Base-by-base conservation (phyloP, 1,139 yeast species). In the Protomyces inouyei region DNA sequence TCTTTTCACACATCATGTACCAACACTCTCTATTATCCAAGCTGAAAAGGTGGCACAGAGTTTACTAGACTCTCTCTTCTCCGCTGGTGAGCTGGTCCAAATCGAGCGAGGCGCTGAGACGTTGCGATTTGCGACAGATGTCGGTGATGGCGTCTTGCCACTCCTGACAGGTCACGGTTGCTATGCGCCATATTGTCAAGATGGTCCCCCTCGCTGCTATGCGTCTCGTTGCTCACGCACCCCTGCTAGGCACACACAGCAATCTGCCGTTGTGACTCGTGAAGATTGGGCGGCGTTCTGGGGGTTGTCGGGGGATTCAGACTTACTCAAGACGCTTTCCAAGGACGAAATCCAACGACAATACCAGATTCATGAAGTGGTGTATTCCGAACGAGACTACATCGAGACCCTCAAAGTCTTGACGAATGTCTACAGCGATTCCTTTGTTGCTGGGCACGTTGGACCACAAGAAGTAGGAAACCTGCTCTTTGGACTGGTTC, bases 301-400 rank as follows among this genome's bases (percentile, higher is more conserved):
- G 55, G 25, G 95, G 92, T 81, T 83, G 63, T 70, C 88, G 35
- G 79, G 85, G 0, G 81, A 82, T 2, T 85, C 82, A 21, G 28
- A 57, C 21, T 55, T 51, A 9, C 46, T 48, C 14, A 3, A 18
- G 10, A 86, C 84, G 60, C 72, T 87, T 43, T 76, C 79, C 65
- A 83, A 82, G 36, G 76, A 76, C 10, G 83, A 84, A 60, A 79
- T 86, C 10, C 85, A 84, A 71, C 80, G 86, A 48, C 96, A 90
- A 72, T 86, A 89, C 61, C 84, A 86, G 60, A 82, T 89, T 4
- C 92, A 87, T 74, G 96, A 90, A 72, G 76, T 89, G 56, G 82
- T 90, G 43, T 80, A 86, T 65, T 83, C 85, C 61, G 96, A 89
- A 69, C 91, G 87, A 69, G 82, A 84, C n/a, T 87, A 87, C 66